A percentile compares a stretch with the other conserved stretches of the same genome.
Evolutionary conservation across 1,139 yeast genomes (phyloP).

Genomic region (Suhomyces terraborum): DNA sequence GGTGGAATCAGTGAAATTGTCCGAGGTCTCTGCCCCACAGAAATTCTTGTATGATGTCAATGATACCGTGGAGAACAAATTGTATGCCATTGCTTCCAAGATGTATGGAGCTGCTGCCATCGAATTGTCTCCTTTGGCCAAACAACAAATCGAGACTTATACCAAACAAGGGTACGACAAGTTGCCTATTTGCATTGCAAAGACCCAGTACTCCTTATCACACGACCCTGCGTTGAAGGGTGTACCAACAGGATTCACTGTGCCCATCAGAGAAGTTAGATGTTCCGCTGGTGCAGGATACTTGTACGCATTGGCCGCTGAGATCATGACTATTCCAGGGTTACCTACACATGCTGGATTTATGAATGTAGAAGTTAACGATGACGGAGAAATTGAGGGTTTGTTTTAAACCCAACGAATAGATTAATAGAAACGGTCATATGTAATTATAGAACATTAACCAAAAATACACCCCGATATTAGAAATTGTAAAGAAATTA

Average conservation of each 20-base stretch:
- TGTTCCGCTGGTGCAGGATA: constrained; percentile 97
- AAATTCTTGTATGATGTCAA: constrained; percentile 62
- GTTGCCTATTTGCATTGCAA: constrained; percentile 95
- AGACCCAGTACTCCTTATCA: constrained; percentile 94
- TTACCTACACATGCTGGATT: constrained; percentile 95
- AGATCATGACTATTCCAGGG: constrained; percentile 97
- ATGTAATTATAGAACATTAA: constrained; percentile 3
- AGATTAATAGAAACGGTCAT: constrained; percentile 1
- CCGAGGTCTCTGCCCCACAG: constrained; percentile 39
- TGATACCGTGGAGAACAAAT: constrained; percentile 63
- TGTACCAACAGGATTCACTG: constrained; percentile 90
- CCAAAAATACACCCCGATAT: background rate
- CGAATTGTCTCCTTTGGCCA: constrained; percentile 84
- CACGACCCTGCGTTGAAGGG: constrained; percentile 94
- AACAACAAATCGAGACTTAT: constrained; percentile 78
- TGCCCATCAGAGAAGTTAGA: constrained; percentile 93
- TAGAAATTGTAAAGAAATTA: too few relatives aligned
- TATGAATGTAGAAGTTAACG: constrained; percentile 94
- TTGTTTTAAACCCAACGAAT: constrained; percentile 47
- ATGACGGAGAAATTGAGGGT: constrained; percentile 89
- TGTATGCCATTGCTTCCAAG: constrained; percentile 64
- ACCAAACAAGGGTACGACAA: constrained; percentile 89
- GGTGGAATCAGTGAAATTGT: constrained; percentile 52
- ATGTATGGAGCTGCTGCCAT: constrained; percentile 91
- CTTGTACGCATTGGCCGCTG: constrained; percentile 94